Base-by-base conservation (phyloP, 441 rosid genomes). In the Euphorbia celastroides region DNA sequence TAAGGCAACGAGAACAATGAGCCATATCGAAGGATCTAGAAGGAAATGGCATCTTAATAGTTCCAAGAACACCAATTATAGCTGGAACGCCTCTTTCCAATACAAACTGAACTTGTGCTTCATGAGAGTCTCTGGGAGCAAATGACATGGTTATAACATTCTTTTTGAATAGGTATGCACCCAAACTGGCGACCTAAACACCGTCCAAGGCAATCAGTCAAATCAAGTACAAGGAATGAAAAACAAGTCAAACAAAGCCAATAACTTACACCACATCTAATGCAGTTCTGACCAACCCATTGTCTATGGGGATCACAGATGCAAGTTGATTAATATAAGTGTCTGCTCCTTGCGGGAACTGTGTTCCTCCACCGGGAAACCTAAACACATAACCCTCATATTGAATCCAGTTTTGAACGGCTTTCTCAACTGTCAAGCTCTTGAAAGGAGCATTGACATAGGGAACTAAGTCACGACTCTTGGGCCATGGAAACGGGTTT, bases 321-420 rank as follows among this genome's bases (percentile, higher is more conserved):
- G 98, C 97, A 65, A 94, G 94, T 76, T 94, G 85, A 74, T 89
- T 85, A 0, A 94, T 94, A 78, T 94, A 94, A 52, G 84, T 81
- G 72, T 89, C 97, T 17, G 98, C 99, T 30, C 99, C 99, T 58
- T 86, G 94, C 65, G 99, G 99, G 51, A 94, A 94, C 80, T 86
- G 93, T 6, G 99, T 94, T 71, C 99, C 99, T 38, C 98, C 99
- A n/a, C 99, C 99, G 0, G 99, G 98, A 74, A 94, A 94, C 73
- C 88, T 85, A 67, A 94, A 94, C 51, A 92, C 97, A 17, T 84
- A 86, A 25, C 96, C 97, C 62, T 92, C 92, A 28, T 83, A 94
- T 58, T 91, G 93, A 57, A 94, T 82, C 99, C 99, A 94, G 67
- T 94, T 94, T 88, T 94, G 99, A 57, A 88, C 87, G 69, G 99